phyloP scores from a whole-genome alignment of 2,329 filamentous ascomycete species.

The Colletotrichum sidae region DNA sequence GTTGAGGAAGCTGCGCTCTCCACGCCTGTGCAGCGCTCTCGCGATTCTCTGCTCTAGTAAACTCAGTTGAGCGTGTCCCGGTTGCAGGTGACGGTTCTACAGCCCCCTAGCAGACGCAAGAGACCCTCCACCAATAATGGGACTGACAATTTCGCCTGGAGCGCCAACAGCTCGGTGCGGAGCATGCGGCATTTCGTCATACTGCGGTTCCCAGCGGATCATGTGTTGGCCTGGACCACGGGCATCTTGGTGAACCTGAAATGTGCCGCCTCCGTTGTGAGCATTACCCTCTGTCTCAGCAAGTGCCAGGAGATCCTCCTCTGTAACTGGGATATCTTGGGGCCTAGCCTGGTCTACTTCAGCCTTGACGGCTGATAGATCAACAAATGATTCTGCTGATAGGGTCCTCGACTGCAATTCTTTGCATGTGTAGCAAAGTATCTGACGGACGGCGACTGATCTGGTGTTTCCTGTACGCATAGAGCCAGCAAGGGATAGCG shows the following conservation, averaged over 20 bases:
- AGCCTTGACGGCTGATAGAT: conserved; percentile 75
- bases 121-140: conserved; percentile 60
- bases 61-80: not conserved
- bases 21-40: too few relatives aligned
- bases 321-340: conserved; percentile 51
- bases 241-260: conserved; percentile 73
- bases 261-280: conserved; percentile 90
- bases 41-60: not conserved
- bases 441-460: conserved; percentile 72
- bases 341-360: conserved; percentile 50
- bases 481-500: conserved; percentile 28
- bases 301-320: conserved; percentile 81
- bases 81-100: conserved; percentile 26
- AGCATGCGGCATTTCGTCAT: conserved; percentile 51
- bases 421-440: conserved; percentile 84
- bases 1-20: too few relatives aligned
- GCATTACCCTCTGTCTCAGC: conserved; percentile 91
- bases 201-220: conserved; percentile 69
- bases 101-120: conserved; percentile 40
- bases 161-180: conserved; percentile 62
- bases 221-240: conserved; percentile 49
- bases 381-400: conserved; percentile 74
- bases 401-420: conserved; percentile 55
- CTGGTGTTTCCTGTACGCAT: conserved; percentile 32
- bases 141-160: conserved; percentile 78